These are phyloP conservation scores for Kurtzmaniella quercitrusa DNA, from an alignment of 1,139 yeast genomes.

Conservation along the genomic window DNA sequence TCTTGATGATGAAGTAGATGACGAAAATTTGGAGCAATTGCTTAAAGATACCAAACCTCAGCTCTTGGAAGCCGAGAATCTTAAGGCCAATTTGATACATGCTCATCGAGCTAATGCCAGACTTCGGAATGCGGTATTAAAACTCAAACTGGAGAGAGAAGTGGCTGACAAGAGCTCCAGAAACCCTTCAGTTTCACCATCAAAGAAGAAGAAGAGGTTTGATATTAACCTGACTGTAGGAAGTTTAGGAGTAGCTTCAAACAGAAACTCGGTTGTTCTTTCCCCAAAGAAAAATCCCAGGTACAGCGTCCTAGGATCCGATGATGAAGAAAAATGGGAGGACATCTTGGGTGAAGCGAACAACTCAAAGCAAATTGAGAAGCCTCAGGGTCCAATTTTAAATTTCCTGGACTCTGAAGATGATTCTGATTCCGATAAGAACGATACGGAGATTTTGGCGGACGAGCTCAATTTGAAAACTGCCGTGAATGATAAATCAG, in stretches of 20 bases:
- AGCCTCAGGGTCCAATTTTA: conserved; percentile 9
- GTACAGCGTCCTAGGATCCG: conserved; percentile 25
- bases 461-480: neutral
- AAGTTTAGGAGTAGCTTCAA: conserved; percentile 11
- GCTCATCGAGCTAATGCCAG: conserved; percentile 60
- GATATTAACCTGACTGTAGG: conserved; percentile 6
- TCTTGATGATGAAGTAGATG: conserved; percentile 10
- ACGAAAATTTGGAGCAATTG: conserved; percentile 26
- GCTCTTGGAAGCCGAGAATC: conserved; percentile 58
- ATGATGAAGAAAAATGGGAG: conserved; percentile 32
- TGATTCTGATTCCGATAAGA: conserved; percentile 10
- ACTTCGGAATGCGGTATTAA: conserved; percentile 47
- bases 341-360: conserved; percentile 34
- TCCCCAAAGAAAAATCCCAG: conserved; percentile 39
- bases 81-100: conserved; percentile 60
- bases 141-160: conserved; percentile 25
- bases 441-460: conserved; percentile 6
- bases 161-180: conserved; percentile 1
- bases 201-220: conserved; percentile 19
- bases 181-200: conserved; percentile 7
- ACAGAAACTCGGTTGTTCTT: conserved; percentile 19
- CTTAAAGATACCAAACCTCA: neutral
- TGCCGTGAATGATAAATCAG: conserved; percentile 20
- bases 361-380: conserved; percentile 4
- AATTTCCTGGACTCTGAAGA: conserved; percentile 34